Evolutionary conservation across 768 basidiomycete genomes (phyloP), one percentile per base, ranked within the genome.

Genomic region (Tulasnella sp.): DNA sequence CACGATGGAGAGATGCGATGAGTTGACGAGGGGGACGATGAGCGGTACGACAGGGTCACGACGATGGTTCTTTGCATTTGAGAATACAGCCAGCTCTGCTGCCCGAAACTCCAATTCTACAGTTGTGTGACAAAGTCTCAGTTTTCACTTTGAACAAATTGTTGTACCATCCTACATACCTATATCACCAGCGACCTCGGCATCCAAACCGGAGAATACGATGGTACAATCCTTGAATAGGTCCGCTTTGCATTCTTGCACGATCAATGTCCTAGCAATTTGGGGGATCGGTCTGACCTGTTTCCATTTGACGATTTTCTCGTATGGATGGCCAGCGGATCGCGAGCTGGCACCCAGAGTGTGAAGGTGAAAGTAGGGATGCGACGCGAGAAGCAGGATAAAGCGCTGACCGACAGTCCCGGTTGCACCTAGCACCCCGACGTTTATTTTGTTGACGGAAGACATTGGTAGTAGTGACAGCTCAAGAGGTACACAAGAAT

Each of bases 391-490:
- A 50, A 97, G 82, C 51, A 82, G 78, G 71, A 98, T 87, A 72
- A 98, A 99, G 42, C 93, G 81, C 72, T 98, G 95, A 23, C 95
- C 94, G 51, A 97, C 95, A 49, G 91, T 96, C 60, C 95, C 91
- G 0, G 90, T 94, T 1, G 91, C 90, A 30, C 90, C 90, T 8
- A 93, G 76, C 49, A 94, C 75, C 61, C 88, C 90, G 61, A 94
- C 87, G 29, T 43, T 64, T 29, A 63, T 30, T 51, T 61, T 43
- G 27, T 52, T 59, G 23, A 38, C 24, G 52, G 53, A 61, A 45
- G 56, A 64, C 51, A 50, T 60, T 60, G 43, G 15, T 45, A 73
- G 75, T 63, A 76, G n/a, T 24, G 61, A 38, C 19, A 19, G 27
- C 32, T 44, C 30, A 17, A 24, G 56, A 15, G 15, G 19, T 47